Evolutionary conservation across 306 rosid species (phyloP).

Genomic region (Rosa lucieae): DNA sequence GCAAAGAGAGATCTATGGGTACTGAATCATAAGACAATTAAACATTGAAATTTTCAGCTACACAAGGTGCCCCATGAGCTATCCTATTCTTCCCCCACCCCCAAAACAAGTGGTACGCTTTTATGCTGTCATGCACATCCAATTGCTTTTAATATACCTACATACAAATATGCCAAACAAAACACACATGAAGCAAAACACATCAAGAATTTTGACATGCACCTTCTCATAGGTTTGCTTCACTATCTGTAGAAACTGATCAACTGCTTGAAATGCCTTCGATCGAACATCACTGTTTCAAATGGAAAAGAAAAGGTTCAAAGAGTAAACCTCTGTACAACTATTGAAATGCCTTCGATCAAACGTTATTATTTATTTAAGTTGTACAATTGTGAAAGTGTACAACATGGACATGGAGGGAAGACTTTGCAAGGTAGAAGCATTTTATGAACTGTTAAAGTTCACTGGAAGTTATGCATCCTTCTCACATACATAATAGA

Average conservation of each 20-base stretch:
- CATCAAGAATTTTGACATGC: conserved; percentile 27
- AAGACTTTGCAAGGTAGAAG: not conserved
- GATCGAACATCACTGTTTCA: conserved; percentile 80
- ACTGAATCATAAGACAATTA: not conserved
- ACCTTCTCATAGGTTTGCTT: conserved; percentile 91
- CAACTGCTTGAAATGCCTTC: conserved; percentile 94
- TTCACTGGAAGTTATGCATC: not conserved
- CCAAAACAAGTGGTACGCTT: not conserved
- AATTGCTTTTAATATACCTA: not conserved
- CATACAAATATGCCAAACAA: conserved; percentile 4
- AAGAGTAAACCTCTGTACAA: not conserved
- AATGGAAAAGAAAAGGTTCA: conserved; percentile 19
- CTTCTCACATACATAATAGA: not conserved
- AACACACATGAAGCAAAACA: conserved; percentile 20
- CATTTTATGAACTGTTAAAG: not conserved
- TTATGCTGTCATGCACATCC: not conserved
- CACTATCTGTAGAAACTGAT: conserved; percentile 79
- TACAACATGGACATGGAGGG: not conserved
- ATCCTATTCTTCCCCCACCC: not conserved
- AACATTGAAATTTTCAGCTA: not conserved
- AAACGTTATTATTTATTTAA: not conserved
- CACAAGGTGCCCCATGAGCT: not conserved
- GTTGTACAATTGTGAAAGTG: not conserved
- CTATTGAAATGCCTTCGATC: not conserved
- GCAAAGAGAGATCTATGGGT: not conserved